phyloP scores from a whole-genome alignment of 257 asterid species.

The Cruciata laevipes region DNA sequence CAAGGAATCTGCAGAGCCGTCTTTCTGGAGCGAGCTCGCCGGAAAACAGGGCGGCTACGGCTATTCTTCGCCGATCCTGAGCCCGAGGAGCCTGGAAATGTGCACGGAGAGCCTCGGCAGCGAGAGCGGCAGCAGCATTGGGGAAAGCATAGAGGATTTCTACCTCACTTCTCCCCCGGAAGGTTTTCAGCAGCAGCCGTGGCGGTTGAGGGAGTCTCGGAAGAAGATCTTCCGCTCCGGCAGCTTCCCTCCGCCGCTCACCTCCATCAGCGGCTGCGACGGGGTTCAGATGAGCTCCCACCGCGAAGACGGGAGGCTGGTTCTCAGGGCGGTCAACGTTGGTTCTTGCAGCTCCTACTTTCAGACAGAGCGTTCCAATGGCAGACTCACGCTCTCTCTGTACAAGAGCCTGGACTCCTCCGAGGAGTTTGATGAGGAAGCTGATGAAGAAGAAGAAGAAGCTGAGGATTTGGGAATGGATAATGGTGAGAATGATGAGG shows the following conservation, averaged over 20 bases:
- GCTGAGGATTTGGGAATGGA: constrained; percentile 8
- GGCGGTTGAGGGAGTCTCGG: constrained; percentile 10
- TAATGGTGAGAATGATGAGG: constrained; percentile 28
- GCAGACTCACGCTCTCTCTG: constrained; percentile 65
- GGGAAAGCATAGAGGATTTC: constrained; percentile 27
- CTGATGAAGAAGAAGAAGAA: neutral
- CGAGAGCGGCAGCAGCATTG: constrained; percentile 58
- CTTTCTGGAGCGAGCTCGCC: constrained; percentile 29
- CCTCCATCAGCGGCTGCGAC: constrained; percentile 41
- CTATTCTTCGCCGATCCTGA: constrained; percentile 35
- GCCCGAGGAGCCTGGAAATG: constrained; percentile 60
- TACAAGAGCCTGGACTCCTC: neutral
- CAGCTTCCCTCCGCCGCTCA: constrained; percentile 70
- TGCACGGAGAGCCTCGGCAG: constrained; percentile 82
- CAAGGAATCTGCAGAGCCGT: constrained; percentile 5
- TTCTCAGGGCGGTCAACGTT: constrained; percentile 42
- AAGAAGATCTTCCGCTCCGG: constrained; percentile 19
- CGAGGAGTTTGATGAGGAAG: neutral
- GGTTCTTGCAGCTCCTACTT: constrained; percentile 25
- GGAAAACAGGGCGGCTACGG: constrained; percentile 15
- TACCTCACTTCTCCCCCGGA: neutral
- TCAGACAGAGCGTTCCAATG: constrained; percentile 51
- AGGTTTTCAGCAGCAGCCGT: neutral
- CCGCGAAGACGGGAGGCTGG: constrained; percentile 68
- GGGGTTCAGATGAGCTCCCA: constrained; percentile 45